Evolutionary conservation across 225 moss, liverwort and hornwort genomes (phyloP).

Genomic region (Marchantia paleacea): DNA sequence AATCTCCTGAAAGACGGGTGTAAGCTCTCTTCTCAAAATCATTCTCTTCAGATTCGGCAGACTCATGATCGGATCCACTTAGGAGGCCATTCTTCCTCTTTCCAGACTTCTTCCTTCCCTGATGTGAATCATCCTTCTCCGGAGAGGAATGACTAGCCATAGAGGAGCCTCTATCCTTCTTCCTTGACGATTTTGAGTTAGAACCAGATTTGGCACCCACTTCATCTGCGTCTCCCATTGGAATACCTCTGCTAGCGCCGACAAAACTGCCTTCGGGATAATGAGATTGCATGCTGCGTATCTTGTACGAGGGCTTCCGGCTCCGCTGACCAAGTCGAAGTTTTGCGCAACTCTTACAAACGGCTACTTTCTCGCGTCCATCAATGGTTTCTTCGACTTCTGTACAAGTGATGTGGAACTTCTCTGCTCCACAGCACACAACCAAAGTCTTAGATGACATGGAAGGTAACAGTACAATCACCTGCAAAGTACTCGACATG

Average conservation of each 20-base stretch:
- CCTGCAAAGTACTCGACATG: neutral
- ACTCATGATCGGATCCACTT: neutral
- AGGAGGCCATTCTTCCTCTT: slow-evolving; percentile 11
- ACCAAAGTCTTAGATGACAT: neutral
- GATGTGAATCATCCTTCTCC: slow-evolving; percentile 8
- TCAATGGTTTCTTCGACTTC: slow-evolving; percentile 36
- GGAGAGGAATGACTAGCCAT: neutral
- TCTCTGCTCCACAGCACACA: slow-evolving; percentile 22
- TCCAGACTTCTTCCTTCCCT: slow-evolving; percentile 10
- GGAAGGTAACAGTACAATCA: neutral
- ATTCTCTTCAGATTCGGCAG: neutral
- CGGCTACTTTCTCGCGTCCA: slow-evolving; percentile 28
- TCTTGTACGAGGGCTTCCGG: slow-evolving; percentile 48
- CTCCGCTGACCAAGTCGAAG: slow-evolving; percentile 34
- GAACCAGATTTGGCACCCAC: neutral
- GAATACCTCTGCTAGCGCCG: slow-evolving; percentile 2
- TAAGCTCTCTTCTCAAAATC: neutral
- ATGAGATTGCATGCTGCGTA: slow-evolving; percentile 35
- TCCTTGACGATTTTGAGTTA: slow-evolving; percentile 1
- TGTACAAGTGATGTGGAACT: slow-evolving; percentile 36
- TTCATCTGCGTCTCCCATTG: slow-evolving; percentile 2
- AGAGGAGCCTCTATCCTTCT: slow-evolving; percentile 10
- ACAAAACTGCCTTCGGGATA: slow-evolving; percentile 19
- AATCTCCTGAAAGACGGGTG: neutral
- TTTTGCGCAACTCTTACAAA: slow-evolving; percentile 39